phyloP scores from a whole-genome alignment of 805 yeast genomes.

The Isabelozyma heimii region DNA sequence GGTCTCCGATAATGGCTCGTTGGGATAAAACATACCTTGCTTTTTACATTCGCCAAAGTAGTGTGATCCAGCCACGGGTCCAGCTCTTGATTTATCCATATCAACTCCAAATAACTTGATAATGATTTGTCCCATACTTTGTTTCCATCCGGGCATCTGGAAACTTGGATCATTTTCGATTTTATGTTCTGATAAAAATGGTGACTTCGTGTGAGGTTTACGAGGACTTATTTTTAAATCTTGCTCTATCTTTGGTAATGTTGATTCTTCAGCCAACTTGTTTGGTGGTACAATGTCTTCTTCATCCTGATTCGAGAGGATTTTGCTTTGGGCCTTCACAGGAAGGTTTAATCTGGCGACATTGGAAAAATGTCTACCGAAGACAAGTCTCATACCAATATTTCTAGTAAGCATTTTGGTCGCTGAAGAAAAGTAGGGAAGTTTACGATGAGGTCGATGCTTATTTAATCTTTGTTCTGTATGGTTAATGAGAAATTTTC shows the following conservation, averaged over 20 bases:
- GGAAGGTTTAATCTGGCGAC: not conserved
- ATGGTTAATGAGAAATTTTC: not conserved
- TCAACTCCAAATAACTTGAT: slow-evolving; percentile 67
- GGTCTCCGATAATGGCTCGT: slow-evolving; percentile 65
- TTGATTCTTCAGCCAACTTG: slow-evolving; percentile 37
- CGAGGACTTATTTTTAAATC: slow-evolving; percentile 33
- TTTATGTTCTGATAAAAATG: slow-evolving; percentile 38
- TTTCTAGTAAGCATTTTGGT: not conserved
- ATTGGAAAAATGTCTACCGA: not conserved
- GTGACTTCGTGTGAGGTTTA: slow-evolving; percentile 31
- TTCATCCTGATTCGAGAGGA: not conserved
- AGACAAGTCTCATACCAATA: not conserved
- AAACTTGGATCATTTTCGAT: slow-evolving; percentile 36
- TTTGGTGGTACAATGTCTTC: slow-evolving; percentile 23
- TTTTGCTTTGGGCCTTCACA: not conserved
- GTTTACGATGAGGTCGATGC: not conserved
- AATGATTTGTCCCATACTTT: slow-evolving; percentile 60
- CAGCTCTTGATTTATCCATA: slow-evolving; percentile 90
- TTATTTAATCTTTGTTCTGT: not conserved
- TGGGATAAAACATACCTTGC: slow-evolving; percentile 77
- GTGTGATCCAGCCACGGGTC: slow-evolving; percentile 88
- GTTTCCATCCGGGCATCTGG: slow-evolving; percentile 34
- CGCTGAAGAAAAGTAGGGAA: not conserved
- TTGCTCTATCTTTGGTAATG: slow-evolving; percentile 36
- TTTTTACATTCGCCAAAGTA: slow-evolving; percentile 85